Conservation (phyloP, 1,284 basidiomycete species). For the Cystobasidiaceae sp. region DNA sequence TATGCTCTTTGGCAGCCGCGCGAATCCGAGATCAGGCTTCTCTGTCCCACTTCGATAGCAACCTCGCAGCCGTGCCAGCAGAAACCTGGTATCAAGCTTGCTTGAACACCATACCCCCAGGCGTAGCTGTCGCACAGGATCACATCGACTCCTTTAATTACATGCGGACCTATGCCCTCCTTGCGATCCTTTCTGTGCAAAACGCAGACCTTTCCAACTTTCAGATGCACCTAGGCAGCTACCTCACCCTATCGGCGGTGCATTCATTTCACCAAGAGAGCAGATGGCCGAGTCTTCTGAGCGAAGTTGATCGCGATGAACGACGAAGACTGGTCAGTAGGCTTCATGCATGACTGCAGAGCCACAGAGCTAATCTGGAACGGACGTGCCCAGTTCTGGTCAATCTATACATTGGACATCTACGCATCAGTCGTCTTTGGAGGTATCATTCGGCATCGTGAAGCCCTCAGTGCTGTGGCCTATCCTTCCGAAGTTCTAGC, state of each 20-base stretch:
- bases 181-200: conserved; percentile 44
- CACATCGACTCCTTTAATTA: conserved; percentile 40
- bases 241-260: conserved; percentile 42
- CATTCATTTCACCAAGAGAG: conserved; percentile 46
- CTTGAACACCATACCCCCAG: not conserved
- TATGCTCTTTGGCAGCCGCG: conserved; percentile 45
- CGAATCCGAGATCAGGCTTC: conserved; percentile 45
- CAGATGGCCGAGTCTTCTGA: conserved; percentile 43
- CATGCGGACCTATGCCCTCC: conserved; percentile 41
- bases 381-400: conserved; percentile 45
- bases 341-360: not conserved
- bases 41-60: conserved; percentile 7
- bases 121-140: conserved; percentile 36
- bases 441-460: conserved; percentile 44
- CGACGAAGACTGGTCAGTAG: conserved; percentile 44
- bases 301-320: conserved; percentile 45
- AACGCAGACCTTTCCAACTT: conserved; percentile 41
- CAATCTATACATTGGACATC: conserved; percentile 46
- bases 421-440: conserved; percentile 46
- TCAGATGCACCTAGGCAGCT: conserved; percentile 43
- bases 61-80: not conserved
- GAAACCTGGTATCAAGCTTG: not conserved
- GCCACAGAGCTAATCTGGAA: not conserved
- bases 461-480: conserved; percentile 44
- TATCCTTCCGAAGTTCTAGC: conserved; percentile 43